Evolutionary conservation across 495 filamentous ascomycete species (phyloP).

Genomic region (Podospora fimiseda): DNA sequence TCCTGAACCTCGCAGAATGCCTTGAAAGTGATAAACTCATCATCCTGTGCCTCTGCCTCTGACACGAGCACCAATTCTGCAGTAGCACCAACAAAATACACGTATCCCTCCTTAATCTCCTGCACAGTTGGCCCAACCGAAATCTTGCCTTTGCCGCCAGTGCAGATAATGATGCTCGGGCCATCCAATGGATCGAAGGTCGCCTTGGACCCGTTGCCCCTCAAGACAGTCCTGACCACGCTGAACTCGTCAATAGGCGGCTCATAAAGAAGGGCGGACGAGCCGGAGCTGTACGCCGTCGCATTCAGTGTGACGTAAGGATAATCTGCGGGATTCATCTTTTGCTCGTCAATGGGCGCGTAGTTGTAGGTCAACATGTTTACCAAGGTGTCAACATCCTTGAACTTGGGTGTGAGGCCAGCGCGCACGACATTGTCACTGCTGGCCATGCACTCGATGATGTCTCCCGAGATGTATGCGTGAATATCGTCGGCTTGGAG

Average conservation of each 20-base stretch:
- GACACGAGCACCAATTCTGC: slow-evolving; percentile 78
- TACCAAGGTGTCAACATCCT: slow-evolving; percentile 88
- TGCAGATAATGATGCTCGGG: slow-evolving; percentile 89
- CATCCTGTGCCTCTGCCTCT: slow-evolving; percentile 44
- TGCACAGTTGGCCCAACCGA: slow-evolving; percentile 68
- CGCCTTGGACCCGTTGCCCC: slow-evolving; percentile 64
- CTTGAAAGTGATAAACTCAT: slow-evolving; percentile 81
- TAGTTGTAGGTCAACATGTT: slow-evolving; percentile 91
- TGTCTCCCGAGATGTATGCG: slow-evolving; percentile 91
- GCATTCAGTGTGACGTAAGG: slow-evolving; percentile 75
- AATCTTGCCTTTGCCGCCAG: slow-evolving; percentile 71
- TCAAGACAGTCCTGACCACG: slow-evolving; percentile 75
- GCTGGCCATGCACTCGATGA: slow-evolving; percentile 98
- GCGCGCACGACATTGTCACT: slow-evolving; percentile 97
- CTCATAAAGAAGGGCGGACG: slow-evolving; percentile 69
- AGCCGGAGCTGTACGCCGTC: slow-evolving; percentile 67
- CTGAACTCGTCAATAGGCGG: slow-evolving; percentile 96
- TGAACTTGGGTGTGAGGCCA: slow-evolving; percentile 96
- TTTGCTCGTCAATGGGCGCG: slow-evolving; percentile 88
- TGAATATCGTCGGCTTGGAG: slow-evolving; percentile 94
- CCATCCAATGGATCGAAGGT: slow-evolving; percentile 83
- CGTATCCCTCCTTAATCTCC: slow-evolving; percentile 63
- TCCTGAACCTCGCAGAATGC: slow-evolving; percentile 82
- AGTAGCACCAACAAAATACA: slow-evolving; percentile 90
- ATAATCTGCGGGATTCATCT: slow-evolving; percentile 79